Base-by-base conservation (phyloP, 108 stramenopile species). In the Licmophora abbreviata region DNA sequence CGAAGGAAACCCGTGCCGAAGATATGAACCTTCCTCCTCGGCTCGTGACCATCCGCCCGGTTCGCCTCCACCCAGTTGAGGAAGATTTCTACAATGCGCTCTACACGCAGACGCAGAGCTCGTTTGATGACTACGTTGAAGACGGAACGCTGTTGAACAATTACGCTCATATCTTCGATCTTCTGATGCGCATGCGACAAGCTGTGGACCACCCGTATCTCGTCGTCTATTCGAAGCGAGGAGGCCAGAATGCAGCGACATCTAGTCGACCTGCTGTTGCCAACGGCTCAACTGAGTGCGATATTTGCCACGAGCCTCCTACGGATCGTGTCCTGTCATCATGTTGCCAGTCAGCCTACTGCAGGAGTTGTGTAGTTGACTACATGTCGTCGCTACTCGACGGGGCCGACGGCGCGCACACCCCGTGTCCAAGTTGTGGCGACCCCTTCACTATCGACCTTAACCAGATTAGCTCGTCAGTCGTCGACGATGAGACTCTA, bases 141-240 rank as follows among this genome's bases (percentile, higher is more conserved):
- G 64, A 68, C 20, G 97, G 97, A 9, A 97, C 96, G 11, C 61
- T 98, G 5, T 68, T 97, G 50, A 94, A 99, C 81, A 99, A 99
- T 68, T 99, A 98, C 64, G 96, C 97, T 7, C 95, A 97, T 67
- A 96, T 97, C 20, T 99, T 99, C 69, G 76, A 82, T 57, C 66
- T 99, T 32, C 63, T 97, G 15, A 95, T 95, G 26, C 83, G 95
- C 22, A 86, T 99, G 82, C 90, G 99, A 0, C 96, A 98, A 60
- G 85, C 93, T 0, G 94, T 97, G 0, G 96, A 98, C 67, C 99
- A 98, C 67, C 99, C 99, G 1, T 99, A 98, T 66, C 70, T 98
- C 8, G 87, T 92, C 44, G 71, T 93, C 33, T 60, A 85, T 56
- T 64, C 64, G 5, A 74, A 70, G 28, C 54, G 48, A 68, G 68